Base-by-base conservation (phyloP, 768 basidiomycete genomes). In the Serendipita indica region DNA sequence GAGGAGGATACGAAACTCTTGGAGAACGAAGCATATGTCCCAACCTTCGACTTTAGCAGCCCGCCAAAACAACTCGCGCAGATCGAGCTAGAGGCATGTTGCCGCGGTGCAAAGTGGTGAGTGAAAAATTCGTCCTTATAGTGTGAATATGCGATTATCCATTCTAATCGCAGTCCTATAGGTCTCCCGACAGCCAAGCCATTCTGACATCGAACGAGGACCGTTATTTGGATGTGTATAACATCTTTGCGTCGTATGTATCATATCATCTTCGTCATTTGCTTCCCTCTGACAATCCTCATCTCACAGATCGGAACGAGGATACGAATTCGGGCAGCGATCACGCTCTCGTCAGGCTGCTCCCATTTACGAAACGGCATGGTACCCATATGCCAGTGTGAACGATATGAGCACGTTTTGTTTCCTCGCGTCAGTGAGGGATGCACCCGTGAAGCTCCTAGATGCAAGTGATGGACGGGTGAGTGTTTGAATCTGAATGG, bases 401-500 rank as follows among this genome's bases (percentile, higher is more conserved):
- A 64, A 66, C 4, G 74, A 82, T 41, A 78, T 80, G 0, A 76
- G 82, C 0, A 74, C 82, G 1, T 96, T 79, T 67, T 93, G 91
- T 68, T 92, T 92, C 67, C 72, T 89, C 0, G 79, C 86, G 0
- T 90, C 86, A 3, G 80, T 93, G 4, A 78, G 88, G 25, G 91
- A 94, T 67, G 79, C 79, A 41, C 92, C 93, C 0, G 79, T 97
- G 1, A 85, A 88, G 64, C 73, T 97, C 13, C 70, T 96, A 0
- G 89, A 98, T 65, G 94, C 81, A 0, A 72, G 71, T 0, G 80
- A 82, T 65, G 89, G 87, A 39, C 72, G 82, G 68, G 93, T 91
- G 39, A 65, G 49, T 34, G 14, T 6, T 54, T 49, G 78, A 66
- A 7, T 37, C 46, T 57, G 13, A 35, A 52, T 49, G n/a, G 49